Evolutionary conservation across 1,284 basidiomycete species (phyloP).

Genomic region (Fomitopsis palustris): DNA sequence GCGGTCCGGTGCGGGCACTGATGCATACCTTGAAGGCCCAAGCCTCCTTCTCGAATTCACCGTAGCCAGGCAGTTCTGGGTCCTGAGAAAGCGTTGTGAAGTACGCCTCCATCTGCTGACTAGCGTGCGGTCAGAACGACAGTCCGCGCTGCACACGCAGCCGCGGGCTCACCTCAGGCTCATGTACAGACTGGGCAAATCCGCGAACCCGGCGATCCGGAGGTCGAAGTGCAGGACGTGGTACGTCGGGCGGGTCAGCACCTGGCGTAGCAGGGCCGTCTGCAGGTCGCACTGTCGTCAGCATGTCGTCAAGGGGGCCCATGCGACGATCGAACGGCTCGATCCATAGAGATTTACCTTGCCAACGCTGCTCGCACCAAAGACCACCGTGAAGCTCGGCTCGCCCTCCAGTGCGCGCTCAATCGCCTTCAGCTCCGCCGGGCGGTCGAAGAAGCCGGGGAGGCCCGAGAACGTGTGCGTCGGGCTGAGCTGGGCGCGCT

Average conservation of each 20-base stretch:
- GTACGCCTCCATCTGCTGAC: conserved; percentile 77
- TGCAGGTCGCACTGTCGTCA: conserved; percentile 21
- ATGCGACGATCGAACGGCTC: background rate
- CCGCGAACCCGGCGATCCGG: conserved; percentile 79
- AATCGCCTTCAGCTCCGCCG: conserved; percentile 60
- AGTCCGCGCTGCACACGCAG: too few species aligned
- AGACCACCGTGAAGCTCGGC: conserved; percentile 75
- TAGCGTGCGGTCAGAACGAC: conserved; percentile 18
- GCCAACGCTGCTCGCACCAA: conserved; percentile 77
- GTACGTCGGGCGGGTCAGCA: conserved; percentile 62
- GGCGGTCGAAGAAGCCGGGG: conserved; percentile 69
- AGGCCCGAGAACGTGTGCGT: conserved; percentile 77
- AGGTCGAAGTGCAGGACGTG: conserved; percentile 83
- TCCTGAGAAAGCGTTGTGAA: conserved; percentile 56
- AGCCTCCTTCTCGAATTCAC: conserved; percentile 68
- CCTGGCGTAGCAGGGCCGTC: conserved; percentile 76
- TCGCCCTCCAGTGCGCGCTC: conserved; percentile 64
- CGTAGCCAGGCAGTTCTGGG: conserved; percentile 56
- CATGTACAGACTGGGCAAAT: conserved; percentile 70
- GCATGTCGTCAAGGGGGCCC: background rate
- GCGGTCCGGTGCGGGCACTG: background rate
- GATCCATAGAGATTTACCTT: conserved; percentile 43
- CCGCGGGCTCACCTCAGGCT: conserved; percentile 41
- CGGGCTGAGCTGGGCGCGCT: conserved; percentile 61
- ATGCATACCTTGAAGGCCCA: conserved; percentile 68